Evolutionary conservation across 495 filamentous ascomycete genomes (phyloP), one percentile per base, ranked within the genome.

Genomic region (Penicillium egyptiacum): DNA sequence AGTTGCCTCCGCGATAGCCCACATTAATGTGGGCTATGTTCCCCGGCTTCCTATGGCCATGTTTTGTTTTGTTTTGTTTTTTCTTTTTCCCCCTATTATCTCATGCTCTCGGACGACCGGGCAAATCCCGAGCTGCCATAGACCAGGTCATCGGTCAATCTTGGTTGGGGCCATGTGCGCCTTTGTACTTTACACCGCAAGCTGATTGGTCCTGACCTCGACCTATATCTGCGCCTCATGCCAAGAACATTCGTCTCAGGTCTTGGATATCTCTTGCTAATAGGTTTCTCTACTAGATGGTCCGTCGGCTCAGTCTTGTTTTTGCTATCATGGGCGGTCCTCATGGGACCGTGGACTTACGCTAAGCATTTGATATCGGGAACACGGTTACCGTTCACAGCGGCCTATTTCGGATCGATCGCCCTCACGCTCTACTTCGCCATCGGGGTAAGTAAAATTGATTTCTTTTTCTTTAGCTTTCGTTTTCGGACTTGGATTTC

Each of bases 391-490:
- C 94, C 95, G 11, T 98, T 98, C 70, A 97, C 94, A 19, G 91
- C 91, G 48, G 90, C 91, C 26, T 98, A 98, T 79, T 97, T 98
- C 78, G 94, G 93, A 40, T 95, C 90, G 40, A 96, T 98, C 60
- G 86, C 76, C 2, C 70, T 97, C 66, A 97, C 94, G 5, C 76
- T 98, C 33, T 96, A 91, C 72, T 97, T 96, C 74, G 86, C 92
- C 17, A 78, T 96, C 60, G 88, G 88, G 54, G 94, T 97, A 84
- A 82, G 91, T 90, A 49, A 26, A 37, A 26, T 47, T 0, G 6
- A 23, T 45, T 55, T 37, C 22, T 12, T 26, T 8, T 35, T 44
- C 28, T 50, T 22, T 30, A 16, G 16, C 43, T 47, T 45, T 49
- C 43, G 37, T 39, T 59, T 62, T 62, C 33, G 50, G 44, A 12